Evolutionary conservation across 441 rosid species (phyloP).

Genomic region (Erodium texanum): DNA sequence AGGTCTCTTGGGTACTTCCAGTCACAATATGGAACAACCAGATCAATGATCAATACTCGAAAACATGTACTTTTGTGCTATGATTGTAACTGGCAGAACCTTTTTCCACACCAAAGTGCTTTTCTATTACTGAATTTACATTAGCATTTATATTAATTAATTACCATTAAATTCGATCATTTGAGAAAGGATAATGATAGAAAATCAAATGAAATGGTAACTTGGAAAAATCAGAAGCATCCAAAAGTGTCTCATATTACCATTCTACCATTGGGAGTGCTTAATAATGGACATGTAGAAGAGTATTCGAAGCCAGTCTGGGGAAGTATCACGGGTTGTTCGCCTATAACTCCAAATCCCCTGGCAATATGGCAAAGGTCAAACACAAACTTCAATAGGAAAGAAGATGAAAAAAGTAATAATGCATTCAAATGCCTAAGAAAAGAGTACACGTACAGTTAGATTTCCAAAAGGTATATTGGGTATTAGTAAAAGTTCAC

Average conservation of each 20-base stretch:
- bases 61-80: neutral
- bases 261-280: slow-evolving; percentile 61
- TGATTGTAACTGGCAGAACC: neutral
- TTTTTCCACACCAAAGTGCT: neutral
- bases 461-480: too few species aligned
- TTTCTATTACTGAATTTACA: neutral
- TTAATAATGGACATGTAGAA: slow-evolving; percentile 59
- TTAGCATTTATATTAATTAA: neutral
- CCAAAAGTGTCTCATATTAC: slow-evolving; percentile 26
- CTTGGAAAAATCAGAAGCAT: neutral
- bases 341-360: slow-evolving; percentile 71
- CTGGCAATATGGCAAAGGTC: slow-evolving; percentile 26
- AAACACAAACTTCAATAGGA: neutral
- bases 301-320: slow-evolving; percentile 62
- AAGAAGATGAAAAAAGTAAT: too few species aligned
- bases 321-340: slow-evolving; percentile 73
- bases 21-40: neutral
- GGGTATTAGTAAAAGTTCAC: too few species aligned
- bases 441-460: too few species aligned
- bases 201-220: too few species aligned
- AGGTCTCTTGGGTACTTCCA: neutral
- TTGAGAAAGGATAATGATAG: neutral
- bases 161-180: neutral
- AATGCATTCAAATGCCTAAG: too few species aligned
- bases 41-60: neutral